phyloP scores from a whole-genome alignment of 768 basidiomycete genomes.

The Suillus tomentosus region DNA sequence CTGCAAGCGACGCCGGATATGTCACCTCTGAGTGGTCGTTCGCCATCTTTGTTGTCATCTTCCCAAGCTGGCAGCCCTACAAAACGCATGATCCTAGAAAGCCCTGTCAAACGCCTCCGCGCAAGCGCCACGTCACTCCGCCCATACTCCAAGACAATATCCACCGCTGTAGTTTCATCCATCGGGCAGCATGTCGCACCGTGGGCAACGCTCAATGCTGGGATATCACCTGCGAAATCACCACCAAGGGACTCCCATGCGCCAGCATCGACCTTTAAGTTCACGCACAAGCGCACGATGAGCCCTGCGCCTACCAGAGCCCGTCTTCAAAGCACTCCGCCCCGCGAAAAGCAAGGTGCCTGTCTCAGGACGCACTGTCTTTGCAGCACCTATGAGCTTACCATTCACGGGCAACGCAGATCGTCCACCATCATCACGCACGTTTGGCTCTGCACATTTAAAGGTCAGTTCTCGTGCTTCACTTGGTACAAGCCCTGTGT shows the following conservation, averaged over 20 bases:
- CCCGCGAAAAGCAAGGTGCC: conserved; percentile 43
- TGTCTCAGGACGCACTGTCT: conserved; percentile 18
- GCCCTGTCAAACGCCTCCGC: conserved; percentile 39
- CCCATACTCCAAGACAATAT: conserved; percentile 46
- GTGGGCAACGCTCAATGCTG: conserved; percentile 51
- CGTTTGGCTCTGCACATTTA: conserved; percentile 39
- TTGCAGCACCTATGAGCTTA: conserved; percentile 23
- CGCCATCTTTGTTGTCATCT: conserved; percentile 17
- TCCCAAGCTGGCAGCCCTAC: conserved; percentile 34
- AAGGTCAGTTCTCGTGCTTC: conserved; percentile 29
- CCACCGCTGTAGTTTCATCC: conserved; percentile 20
- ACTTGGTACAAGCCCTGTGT: conserved; percentile 34
- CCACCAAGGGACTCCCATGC: conserved; percentile 30
- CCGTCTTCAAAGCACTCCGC: conserved; percentile 59
- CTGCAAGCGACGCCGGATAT: conserved; percentile 68
- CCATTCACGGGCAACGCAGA: conserved; percentile 23
- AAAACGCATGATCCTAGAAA: conserved; percentile 33
- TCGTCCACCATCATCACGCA: conserved; percentile 34
- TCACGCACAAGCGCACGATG: conserved; percentile 53
- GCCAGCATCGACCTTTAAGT: conserved; percentile 21
- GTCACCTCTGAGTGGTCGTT: conserved; percentile 41
- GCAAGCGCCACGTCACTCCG: conserved; percentile 46
- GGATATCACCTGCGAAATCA: conserved; percentile 40
- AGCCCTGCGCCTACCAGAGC: conserved; percentile 58
- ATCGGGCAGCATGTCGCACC: conserved; percentile 65